A percentile compares a stretch with the other conserved stretches of the same genome.
These are phyloP conservation scores for Petrea volubilis DNA, from an alignment of 257 asterid genomes.

Conservation along the genomic window DNA sequence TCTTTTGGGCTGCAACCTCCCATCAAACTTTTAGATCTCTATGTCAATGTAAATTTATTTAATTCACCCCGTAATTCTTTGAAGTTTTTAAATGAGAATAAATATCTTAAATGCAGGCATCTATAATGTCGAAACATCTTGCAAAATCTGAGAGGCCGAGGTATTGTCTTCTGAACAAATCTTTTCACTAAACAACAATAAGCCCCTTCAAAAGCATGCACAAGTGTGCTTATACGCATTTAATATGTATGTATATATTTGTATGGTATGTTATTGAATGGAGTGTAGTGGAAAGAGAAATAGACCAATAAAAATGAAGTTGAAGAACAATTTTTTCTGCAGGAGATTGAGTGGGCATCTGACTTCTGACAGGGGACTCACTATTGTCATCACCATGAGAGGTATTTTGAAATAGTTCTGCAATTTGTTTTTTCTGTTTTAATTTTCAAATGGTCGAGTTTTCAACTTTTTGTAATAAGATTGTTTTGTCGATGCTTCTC, in stretches of 20 bases:
- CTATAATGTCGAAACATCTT: conserved; percentile 76
- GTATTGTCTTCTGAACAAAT: conserved; percentile 36
- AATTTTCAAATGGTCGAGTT: background rate
- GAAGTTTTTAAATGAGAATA: background rate
- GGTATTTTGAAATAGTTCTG: conserved; percentile 38
- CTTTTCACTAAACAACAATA: background rate
- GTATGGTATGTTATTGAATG: background rate
- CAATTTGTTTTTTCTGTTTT: conserved; percentile 15
- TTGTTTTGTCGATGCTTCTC: background rate
- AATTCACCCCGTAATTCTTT: background rate
- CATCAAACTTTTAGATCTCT: background rate
- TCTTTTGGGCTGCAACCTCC: background rate
- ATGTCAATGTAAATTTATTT: background rate
- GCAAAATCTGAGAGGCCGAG: conserved; percentile 74
- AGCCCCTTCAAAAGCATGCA: background rate
- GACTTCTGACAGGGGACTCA: conserved; percentile 52
- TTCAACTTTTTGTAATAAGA: background rate
- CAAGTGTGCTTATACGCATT: background rate
- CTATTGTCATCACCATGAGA: conserved; percentile 46
- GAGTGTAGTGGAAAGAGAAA: background rate
- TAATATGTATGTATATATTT: background rate
- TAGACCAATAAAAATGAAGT: background rate
- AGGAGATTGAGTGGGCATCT: conserved; percentile 75
- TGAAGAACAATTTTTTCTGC: conserved; percentile 23
- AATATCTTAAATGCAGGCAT: conserved; percentile 56